Base-by-base conservation (phyloP, 768 basidiomycete genomes). In the Paxillus ammoniavirescens region DNA sequence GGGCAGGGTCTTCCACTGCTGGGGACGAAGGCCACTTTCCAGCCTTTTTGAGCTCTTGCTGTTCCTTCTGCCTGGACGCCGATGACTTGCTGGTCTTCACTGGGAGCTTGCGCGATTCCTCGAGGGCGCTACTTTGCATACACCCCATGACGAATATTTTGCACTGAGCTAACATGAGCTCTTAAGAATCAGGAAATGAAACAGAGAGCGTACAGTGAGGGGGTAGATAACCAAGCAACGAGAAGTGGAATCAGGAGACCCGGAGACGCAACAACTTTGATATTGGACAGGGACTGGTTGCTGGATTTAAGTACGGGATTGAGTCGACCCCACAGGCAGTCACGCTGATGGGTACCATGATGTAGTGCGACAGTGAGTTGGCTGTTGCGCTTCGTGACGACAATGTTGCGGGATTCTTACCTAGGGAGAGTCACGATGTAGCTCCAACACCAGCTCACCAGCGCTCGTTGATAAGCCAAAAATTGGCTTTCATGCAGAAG, bases 1-100 rank as follows among this genome's bases (percentile, higher is more conserved):
- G 66, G 5, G 55, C 49, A n/a, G 59, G 48, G n/a, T 57, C 62
- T 17, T 48, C 35, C n/a, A 48, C 49, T 28, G 51, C 55, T 17
- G 53, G 50, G 15, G 46, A 51, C 13, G 44, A 40, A 45, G 53
- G 51, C 37, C 44, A 30, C 26, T 15, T 42, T 45, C 43, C 49
- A 18, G 23, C 13, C 23, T 21, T 50, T 41, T 30, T 43, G 45
- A 56, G 42, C 9, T 37, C 23, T 36, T 14, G 40, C 42, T 37
- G 43, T 42, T 46, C 44, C 47, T 44, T 48, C 47, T 37, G 42
- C 50, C 46, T 47, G n/a, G 47, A 23, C 44, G 52, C 12, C 42
- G 15, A 43, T 21, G 33, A 21, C 26, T 42, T 37, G 8, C 45
- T 21, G 37, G 10, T 42, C 36, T 41, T 51, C 7, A 37, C 23